Conservation (phyloP, 305 asterid genomes). For the Lippia alba region DNA sequence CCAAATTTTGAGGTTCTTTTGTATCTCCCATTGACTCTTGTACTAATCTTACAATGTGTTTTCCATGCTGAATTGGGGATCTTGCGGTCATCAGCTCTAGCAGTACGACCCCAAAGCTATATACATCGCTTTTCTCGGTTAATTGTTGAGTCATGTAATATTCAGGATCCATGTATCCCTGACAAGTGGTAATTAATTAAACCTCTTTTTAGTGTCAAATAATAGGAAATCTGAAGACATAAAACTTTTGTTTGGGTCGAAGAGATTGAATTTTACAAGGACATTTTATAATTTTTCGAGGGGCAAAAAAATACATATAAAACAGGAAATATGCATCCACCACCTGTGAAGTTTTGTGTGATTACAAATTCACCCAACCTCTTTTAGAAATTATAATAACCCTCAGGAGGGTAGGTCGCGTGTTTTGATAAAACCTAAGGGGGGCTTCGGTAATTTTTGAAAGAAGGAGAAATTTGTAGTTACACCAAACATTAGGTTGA, state of each 20-base stretch:
- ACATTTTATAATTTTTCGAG: too few relatives aligned
- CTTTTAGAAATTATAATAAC: too few relatives aligned
- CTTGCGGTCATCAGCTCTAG: slow-evolving; percentile 75
- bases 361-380: too few relatives aligned
- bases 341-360: too few relatives aligned
- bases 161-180: slow-evolving; percentile 99
- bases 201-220: slow-evolving; percentile 10
- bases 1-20: slow-evolving; percentile 38
- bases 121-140: slow-evolving; percentile 87
- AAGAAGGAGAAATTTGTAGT: too few relatives aligned
- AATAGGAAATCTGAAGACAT: background rate
- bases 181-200: slow-evolving; percentile 16
- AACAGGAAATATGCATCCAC: too few relatives aligned
- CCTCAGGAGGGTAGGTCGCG: too few relatives aligned
- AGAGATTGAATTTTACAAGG: too few relatives aligned
- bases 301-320: too few relatives aligned
- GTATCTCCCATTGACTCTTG: slow-evolving; percentile 53
- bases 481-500: too few relatives aligned
- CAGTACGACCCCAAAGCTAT: slow-evolving; percentile 86
- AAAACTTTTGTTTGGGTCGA: background rate
- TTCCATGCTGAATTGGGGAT: slow-evolving; percentile 79
- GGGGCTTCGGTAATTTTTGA: too few relatives aligned
- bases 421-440: too few relatives aligned
- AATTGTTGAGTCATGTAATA: slow-evolving; percentile 91
- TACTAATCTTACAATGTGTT: slow-evolving; percentile 75